A percentile compares a stretch with the other conserved stretches of the same genome.
Conservation (phyloP, 2,329 filamentous ascomycete species). For the Aureobasidium sp. region DNA sequence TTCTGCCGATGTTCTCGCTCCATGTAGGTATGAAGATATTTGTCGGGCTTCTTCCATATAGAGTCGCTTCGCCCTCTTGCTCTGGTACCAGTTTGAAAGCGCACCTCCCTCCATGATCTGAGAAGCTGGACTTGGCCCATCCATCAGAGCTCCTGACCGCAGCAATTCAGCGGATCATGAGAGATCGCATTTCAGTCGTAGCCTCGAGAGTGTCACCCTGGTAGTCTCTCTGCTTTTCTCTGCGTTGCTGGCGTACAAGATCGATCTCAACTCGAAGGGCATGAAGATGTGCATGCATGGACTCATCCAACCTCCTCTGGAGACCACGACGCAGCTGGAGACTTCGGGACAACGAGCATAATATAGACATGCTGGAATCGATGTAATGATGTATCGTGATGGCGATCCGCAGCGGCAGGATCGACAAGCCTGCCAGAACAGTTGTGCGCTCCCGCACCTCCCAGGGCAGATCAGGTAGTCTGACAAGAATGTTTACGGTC, state of each 20-base stretch:
- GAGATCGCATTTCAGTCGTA: background rate
- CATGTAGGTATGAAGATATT: too few relatives aligned
- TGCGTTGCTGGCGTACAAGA: background rate
- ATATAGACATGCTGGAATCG: too few relatives aligned
- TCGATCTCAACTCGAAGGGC: background rate
- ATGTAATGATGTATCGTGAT: background rate
- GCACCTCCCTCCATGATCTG: background rate
- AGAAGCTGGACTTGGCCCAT: background rate
- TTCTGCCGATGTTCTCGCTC: background rate
- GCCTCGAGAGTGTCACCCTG: background rate
- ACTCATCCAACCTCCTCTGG: too few relatives aligned
- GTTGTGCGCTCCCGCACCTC: too few relatives aligned
- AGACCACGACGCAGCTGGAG: too few relatives aligned
- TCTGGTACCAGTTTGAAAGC: too few relatives aligned
- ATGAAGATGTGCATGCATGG: background rate
- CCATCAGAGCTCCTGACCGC: background rate
- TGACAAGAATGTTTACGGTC: background rate
- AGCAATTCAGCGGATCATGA: background rate
- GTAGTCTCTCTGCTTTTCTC: background rate
- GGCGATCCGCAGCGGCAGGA: background rate
- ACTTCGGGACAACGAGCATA: too few relatives aligned
- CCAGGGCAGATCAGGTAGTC: too few relatives aligned
- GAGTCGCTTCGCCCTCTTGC: background rate
- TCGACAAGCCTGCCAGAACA: background rate
- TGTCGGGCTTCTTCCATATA: too few relatives aligned